A percentile compares a stretch with the other conserved stretches of the same genome.
Conservation (phyloP, 1,139 yeast species). For the Lodderomyces oxycetoniae region DNA sequence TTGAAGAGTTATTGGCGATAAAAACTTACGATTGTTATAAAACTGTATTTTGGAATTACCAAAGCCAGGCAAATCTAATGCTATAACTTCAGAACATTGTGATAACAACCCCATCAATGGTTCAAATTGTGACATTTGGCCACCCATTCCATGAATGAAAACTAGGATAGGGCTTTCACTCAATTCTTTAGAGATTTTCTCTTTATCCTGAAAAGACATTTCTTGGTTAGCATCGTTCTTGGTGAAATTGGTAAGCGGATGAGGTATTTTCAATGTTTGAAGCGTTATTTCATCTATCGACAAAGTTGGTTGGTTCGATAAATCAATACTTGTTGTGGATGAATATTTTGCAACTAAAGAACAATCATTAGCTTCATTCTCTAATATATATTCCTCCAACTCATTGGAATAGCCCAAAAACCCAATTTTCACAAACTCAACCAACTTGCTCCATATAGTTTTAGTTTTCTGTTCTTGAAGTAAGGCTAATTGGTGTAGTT, state of each 20-base stretch:
- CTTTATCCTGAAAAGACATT: constrained; percentile 16
- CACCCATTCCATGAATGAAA: constrained; percentile 73
- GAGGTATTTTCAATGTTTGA: constrained; percentile 47
- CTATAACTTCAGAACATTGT: constrained; percentile 59
- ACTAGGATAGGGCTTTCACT: constrained; percentile 53
- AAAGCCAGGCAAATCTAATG: constrained; percentile 73
- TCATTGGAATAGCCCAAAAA: constrained; percentile 23
- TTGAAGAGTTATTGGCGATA: constrained; percentile 21
- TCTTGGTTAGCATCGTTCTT: constrained; percentile 31
- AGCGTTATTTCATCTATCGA: constrained; percentile 36
- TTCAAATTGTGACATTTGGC: constrained; percentile 71
- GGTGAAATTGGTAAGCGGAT: constrained; percentile 48
- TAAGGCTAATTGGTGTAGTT: constrained; percentile 4
- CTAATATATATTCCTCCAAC: constrained; percentile 39
- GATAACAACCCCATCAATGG: constrained; percentile 59
- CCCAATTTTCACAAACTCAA: constrained; percentile 25
- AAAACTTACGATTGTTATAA: constrained; percentile 16
- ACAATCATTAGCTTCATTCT: constrained; percentile 51
- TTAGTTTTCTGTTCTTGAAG: constrained; percentile 18
- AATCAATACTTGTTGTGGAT: constrained; percentile 32
- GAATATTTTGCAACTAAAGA: constrained; percentile 49
- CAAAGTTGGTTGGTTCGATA: constrained; percentile 18
- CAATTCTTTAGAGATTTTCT: constrained; percentile 30
- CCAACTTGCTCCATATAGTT: constrained; percentile 21
- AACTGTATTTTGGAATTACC: constrained; percentile 47